phyloP scores from a whole-genome alignment of 2,329 filamentous ascomycete genomes.

The Fusarium subtropicale region DNA sequence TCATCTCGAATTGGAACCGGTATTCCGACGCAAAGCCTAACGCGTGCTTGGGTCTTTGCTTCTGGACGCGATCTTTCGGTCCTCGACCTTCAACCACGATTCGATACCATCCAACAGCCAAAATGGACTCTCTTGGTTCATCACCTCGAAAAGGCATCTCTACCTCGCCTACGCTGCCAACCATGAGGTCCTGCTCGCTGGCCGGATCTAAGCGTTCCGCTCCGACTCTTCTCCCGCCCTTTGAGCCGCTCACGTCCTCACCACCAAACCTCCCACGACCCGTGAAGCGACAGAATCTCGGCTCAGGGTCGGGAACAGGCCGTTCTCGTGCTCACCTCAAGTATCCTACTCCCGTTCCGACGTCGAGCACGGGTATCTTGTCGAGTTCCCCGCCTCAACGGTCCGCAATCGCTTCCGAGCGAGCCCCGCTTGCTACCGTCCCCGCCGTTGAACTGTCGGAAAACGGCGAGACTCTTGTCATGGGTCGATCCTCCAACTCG shows the following conservation, averaged over 20 bases:
- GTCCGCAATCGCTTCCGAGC: conserved; percentile 75
- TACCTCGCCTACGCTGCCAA: conserved; percentile 52
- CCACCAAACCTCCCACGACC: conserved; percentile 77
- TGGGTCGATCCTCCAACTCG: conserved; percentile 94
- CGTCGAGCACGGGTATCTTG: conserved; percentile 91
- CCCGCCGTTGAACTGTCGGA: conserved; percentile 84
- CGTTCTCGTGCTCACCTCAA: conserved; percentile 65
- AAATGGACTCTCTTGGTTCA: conserved; percentile 54
- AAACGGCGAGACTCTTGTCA: conserved; percentile 82
- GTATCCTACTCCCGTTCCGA: conserved; percentile 94
- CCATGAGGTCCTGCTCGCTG: conserved; percentile 42
- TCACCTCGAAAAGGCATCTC: conserved; percentile 50
- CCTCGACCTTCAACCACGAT: background rate
- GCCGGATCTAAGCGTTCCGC: conserved; percentile 70
- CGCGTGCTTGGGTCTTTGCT: conserved; percentile 21
- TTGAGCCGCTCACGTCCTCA: conserved; percentile 83
- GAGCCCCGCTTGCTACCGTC: conserved; percentile 83
- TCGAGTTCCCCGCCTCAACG: conserved; percentile 82
- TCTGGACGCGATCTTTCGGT: conserved; percentile 30
- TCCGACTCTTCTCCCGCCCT: conserved; percentile 79
- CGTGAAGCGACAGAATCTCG: conserved; percentile 71
- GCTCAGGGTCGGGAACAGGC: conserved; percentile 19
- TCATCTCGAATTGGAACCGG: background rate
- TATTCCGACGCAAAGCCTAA: background rate
- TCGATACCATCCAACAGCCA: background rate